Conservation (phyloP, 75 land plant species). For the Picea sitchensis region DNA sequence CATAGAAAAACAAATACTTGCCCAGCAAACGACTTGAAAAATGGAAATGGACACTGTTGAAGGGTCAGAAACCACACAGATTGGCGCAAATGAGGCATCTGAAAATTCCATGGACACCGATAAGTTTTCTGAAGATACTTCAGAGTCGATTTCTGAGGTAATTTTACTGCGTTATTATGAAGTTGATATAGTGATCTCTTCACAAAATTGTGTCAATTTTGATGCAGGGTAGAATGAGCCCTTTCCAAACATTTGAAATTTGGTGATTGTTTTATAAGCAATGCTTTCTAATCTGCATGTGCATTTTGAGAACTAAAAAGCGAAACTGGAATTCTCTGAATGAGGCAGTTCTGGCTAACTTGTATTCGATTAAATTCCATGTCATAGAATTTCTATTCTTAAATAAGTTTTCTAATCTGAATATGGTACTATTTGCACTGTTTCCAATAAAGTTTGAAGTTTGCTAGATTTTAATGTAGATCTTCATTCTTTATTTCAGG, state of each 20-base stretch:
- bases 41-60: background rate
- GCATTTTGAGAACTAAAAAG: background rate
- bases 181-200: too few species aligned
- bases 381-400: background rate
- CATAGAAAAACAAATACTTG: background rate
- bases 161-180: background rate
- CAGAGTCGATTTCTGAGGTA: slow-evolving; percentile 2
- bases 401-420: background rate
- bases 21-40: background rate
- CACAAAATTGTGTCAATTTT: too few species aligned
- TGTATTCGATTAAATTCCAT: background rate
- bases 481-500: background rate
- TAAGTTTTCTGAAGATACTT: background rate
- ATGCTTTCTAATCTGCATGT: background rate
- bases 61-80: background rate
- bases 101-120: background rate
- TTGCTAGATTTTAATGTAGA: background rate
- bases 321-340: background rate
- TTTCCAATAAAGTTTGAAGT: background rate
- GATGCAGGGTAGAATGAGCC: too few species aligned
- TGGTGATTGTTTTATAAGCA: background rate
- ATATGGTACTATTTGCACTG: background rate
- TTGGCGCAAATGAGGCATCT: background rate
- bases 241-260: background rate
- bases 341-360: background rate